Evolutionary conservation across 31 red algal genomes (phyloP).

Genomic region (Odonthalia washingtoniensis): DNA sequence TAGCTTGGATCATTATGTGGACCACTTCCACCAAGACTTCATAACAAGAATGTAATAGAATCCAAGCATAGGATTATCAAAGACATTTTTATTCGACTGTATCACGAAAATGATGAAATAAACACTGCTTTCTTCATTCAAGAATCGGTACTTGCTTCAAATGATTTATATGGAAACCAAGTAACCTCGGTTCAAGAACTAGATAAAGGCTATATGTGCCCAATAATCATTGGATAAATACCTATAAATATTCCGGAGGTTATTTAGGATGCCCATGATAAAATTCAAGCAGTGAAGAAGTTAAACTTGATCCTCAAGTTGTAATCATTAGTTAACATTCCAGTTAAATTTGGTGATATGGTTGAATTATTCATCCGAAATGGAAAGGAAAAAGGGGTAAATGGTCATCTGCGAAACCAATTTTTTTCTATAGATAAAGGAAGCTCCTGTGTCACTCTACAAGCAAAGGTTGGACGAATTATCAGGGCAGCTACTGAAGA

Average conservation of each 20-base stretch:
- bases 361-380: background rate
- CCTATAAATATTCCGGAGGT: background rate
- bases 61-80: background rate
- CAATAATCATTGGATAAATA: background rate
- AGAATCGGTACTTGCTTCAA: background rate
- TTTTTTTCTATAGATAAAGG: background rate
- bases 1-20: background rate
- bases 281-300: background rate
- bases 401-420: background rate
- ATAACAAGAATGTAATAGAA: background rate
- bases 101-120: background rate
- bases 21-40: background rate
- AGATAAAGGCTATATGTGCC: background rate
- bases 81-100: background rate
- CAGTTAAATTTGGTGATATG: background rate
- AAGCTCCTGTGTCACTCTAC: background rate
- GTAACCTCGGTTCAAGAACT: background rate
- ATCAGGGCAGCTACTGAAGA: background rate
- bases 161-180: slow-evolving; percentile 11
- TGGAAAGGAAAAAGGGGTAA: background rate
- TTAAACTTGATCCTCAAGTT: background rate
- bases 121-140: background rate
- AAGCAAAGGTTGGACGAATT: background rate
- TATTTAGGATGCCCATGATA: background rate
- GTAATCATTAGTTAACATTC: background rate